A percentile compares a stretch with the other conserved stretches of the same genome.
phyloP scores from a whole-genome alignment of 495 filamentous ascomycete genomes.

The Lasiosphaeris hirsuta region DNA sequence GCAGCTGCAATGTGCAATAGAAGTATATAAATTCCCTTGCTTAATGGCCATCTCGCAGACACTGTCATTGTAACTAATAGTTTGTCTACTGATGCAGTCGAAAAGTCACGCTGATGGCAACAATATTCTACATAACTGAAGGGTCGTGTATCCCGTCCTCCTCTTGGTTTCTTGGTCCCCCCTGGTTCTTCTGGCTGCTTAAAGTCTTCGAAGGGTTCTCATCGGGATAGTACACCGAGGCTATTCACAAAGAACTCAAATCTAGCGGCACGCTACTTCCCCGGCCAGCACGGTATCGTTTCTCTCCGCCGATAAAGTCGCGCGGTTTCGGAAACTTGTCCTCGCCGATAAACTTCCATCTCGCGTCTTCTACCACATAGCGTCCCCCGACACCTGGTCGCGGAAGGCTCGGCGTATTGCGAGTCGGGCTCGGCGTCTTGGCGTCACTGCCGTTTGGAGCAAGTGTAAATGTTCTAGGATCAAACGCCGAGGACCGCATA shows the following conservation, averaged over 20 bases:
- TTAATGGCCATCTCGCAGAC: too few relatives aligned
- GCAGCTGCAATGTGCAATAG: too few relatives aligned
- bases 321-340: slow-evolving; percentile 79
- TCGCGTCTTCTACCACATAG: slow-evolving; percentile 67
- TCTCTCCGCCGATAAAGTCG: slow-evolving; percentile 65
- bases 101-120: too few relatives aligned
- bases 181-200: too few relatives aligned
- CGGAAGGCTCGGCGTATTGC: slow-evolving; percentile 24
- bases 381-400: slow-evolving; percentile 39
- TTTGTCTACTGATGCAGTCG: too few relatives aligned
- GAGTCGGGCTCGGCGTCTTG: slow-evolving; percentile 44
- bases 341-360: slow-evolving; percentile 87
- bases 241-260: slow-evolving; percentile 46
- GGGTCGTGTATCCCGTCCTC: too few relatives aligned
- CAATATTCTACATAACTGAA: too few relatives aligned
- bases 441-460: slow-evolving; percentile 45
- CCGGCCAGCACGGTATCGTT: slow-evolving; percentile 83
- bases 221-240: too few relatives aligned
- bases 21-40: too few relatives aligned
- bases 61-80: too few relatives aligned
- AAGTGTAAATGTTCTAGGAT: slow-evolving; percentile 76
- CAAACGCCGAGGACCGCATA: slow-evolving; percentile 54
- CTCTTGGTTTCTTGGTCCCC: too few relatives aligned
- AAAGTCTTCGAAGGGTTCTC: too few relatives aligned
- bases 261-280: slow-evolving; percentile 94